These are phyloP conservation scores for Beauveria sp. DNA, from an alignment of 2,329 filamentous ascomycete species.

Conservation along the genomic window DNA sequence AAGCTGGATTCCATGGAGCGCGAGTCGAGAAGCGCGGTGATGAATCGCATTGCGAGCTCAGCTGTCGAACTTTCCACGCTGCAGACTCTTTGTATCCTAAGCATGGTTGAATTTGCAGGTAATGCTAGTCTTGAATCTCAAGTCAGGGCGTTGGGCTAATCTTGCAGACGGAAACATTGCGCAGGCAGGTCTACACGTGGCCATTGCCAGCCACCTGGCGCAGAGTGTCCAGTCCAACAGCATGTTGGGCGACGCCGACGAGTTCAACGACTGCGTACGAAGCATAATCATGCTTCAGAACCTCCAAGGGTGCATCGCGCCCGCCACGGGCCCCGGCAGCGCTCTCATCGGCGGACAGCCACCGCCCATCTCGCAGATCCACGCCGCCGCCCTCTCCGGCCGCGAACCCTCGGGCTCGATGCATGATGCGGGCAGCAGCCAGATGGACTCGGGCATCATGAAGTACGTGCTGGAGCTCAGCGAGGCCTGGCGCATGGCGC, in stretches of 20 bases:
- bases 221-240: constrained; percentile 15
- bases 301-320: constrained; percentile 28
- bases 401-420: background rate
- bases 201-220: constrained; percentile 19
- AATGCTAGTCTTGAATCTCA: background rate
- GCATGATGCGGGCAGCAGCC: background rate
- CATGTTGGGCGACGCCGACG: constrained; percentile 16
- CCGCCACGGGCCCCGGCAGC: constrained; percentile 2
- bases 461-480: constrained; percentile 36
- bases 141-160: background rate
- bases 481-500: constrained; percentile 40
- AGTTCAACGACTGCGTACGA: constrained; percentile 28
- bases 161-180: constrained; percentile 17
- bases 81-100: constrained; percentile 30
- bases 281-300: constrained; percentile 35
- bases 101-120: constrained; percentile 30
- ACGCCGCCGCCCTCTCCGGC: constrained; percentile 7
- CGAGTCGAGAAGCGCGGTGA: constrained; percentile 20
- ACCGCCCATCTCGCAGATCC: constrained; percentile 10
- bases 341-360: constrained; percentile 8
- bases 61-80: constrained; percentile 30
- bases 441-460: constrained; percentile 31
- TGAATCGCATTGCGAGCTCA: constrained; percentile 27
- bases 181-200: constrained; percentile 18
- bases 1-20: constrained; percentile 11